phyloP scores from a whole-genome alignment of 305 asterid species.

The Fraxinus velutina region DNA sequence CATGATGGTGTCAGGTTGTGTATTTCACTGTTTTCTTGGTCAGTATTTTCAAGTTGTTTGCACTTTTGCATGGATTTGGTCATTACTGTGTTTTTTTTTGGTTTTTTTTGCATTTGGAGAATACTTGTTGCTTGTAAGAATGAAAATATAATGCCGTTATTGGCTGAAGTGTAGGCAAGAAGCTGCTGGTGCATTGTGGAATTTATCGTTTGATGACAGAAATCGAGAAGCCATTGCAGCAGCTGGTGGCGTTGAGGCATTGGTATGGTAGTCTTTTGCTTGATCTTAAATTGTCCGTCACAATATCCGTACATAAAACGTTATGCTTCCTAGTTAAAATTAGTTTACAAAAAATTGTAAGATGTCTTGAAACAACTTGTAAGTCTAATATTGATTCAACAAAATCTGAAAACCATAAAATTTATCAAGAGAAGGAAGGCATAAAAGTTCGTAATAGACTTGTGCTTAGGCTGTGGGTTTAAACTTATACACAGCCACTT shows the following conservation, averaged over 20 bases:
- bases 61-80: neutral
- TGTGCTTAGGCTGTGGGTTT: neutral
- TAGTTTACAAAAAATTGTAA: neutral
- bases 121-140: neutral
- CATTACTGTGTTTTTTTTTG: neutral
- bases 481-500: neutral
- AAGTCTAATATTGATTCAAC: neutral
- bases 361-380: neutral
- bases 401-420: neutral
- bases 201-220: conserved; percentile 55
- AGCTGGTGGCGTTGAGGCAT: conserved; percentile 58
- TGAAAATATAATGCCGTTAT: neutral
- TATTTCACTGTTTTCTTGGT: neutral
- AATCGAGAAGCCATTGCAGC: conserved; percentile 56
- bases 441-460: neutral
- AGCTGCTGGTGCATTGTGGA: conserved; percentile 64
- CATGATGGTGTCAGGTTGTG: conserved; percentile 53
- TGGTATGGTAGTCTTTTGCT: conserved; percentile 28
- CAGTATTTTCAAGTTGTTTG: neutral
- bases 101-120: neutral
- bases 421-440: neutral
- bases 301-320: neutral
- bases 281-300: neutral
- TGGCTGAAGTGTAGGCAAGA: conserved; percentile 39
- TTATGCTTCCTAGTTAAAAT: neutral